These are phyloP conservation scores for Oidium heveae DNA, from an alignment of 2,329 filamentous ascomycete genomes.

Conservation along the genomic window DNA sequence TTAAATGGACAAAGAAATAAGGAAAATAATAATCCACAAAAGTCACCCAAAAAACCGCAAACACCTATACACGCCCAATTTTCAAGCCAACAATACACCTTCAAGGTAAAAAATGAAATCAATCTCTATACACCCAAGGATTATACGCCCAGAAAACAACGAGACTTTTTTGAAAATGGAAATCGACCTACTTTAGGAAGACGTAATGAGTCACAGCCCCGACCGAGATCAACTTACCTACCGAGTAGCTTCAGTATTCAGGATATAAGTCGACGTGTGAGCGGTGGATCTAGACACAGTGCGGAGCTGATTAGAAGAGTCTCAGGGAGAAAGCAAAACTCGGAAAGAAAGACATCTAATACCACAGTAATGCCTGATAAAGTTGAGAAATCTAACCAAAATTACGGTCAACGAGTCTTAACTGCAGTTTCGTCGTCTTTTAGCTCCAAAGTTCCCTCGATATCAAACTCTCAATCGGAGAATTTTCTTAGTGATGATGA, in stretches of 20 bases:
- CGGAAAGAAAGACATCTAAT: slow-evolving; percentile 10
- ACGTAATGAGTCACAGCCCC: slow-evolving; percentile 7
- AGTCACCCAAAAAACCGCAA: slow-evolving; percentile 18
- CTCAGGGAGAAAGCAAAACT: slow-evolving; percentile 9
- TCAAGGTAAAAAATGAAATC: slow-evolving; percentile 15
- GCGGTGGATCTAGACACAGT: slow-evolving; percentile 10
- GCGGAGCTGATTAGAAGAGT: slow-evolving; percentile 8
- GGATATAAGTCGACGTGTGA: slow-evolving; percentile 12
- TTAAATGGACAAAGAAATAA: slow-evolving; percentile 38
- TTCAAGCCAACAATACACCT: slow-evolving; percentile 16
- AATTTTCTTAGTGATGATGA: slow-evolving; percentile 23
- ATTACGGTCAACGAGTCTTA: slow-evolving; percentile 30
- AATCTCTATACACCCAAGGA: slow-evolving; percentile 13
- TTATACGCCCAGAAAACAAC: slow-evolving; percentile 12
- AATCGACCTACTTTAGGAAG: slow-evolving; percentile 9
- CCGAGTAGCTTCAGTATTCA: slow-evolving; percentile 14
- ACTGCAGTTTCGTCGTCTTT: slow-evolving; percentile 34
- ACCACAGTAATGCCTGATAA: slow-evolving; percentile 13
- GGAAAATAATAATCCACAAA: slow-evolving; percentile 49
- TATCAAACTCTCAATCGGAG: slow-evolving; percentile 3
- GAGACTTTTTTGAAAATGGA: slow-evolving; percentile 10
- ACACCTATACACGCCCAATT: slow-evolving; percentile 71
- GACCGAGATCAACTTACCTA: slow-evolving; percentile 13
- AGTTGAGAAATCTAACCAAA: slow-evolving; percentile 15
- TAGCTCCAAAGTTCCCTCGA: slow-evolving; percentile 22